Base-by-base conservation (phyloP, 768 basidiomycete species). In the Sporobolomyces phaffii region DNA sequence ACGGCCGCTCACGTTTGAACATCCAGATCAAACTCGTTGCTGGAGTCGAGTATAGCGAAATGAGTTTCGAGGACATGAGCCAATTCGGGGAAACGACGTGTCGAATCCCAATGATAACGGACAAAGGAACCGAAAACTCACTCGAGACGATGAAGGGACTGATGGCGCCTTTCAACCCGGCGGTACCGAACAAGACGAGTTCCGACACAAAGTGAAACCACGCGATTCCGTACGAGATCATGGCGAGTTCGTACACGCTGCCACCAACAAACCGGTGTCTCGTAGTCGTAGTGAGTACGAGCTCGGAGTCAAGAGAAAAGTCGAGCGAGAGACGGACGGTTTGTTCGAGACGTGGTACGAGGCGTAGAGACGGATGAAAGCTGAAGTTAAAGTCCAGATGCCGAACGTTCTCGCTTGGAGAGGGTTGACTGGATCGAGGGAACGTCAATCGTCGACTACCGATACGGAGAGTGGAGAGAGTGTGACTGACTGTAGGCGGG, bases 341-440 rank as follows among this genome's bases (percentile, higher is more conserved):
- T 90, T 90, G 75, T 85, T 81, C 64, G 86, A 80, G 72, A 97
- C 88, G 76, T 97, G 82, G 78, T 92, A 97, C 9, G 94, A 91
- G 15, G 91, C 89, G 73, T 92, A 92, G 52, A 82, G 80, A 40
- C 94, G 86, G 53, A 98, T 85, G 50, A 88, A 79, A 28, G 89
- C 90, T 11, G 90, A 85, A 7, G 88, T 86, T 56, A 94, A 77
- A 0, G 93, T 97, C 94, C 94, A 99, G 1, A 85, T 82, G 1
- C 84, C 93, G 76, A 96, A 96, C 7, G 91, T 89, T 50, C 94
- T 84, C 41, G 90, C 88, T 71, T 93, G 90, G 24, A 98, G 82
- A 22, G 82, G 78, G 10, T 90, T 92, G 15, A 99, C 94, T 94
- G 78, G 18, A 57, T 24, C 28, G 58, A 40, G 36, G 38, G 40